Conservation (phyloP, 352 stramenopile genomes). For the Globisporangium cystogenes region DNA sequence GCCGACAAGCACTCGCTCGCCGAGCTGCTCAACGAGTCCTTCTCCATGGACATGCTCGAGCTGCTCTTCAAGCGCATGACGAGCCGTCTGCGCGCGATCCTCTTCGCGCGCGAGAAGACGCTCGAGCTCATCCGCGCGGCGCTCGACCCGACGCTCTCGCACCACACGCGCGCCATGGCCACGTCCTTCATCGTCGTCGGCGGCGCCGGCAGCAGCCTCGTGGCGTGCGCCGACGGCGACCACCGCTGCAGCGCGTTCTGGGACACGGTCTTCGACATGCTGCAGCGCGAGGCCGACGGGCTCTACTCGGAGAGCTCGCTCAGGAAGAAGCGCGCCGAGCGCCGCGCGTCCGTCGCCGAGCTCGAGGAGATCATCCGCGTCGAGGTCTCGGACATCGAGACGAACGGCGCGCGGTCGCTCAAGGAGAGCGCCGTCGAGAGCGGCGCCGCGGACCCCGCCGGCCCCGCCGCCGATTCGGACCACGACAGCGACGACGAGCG, state of each 20-base stretch:
- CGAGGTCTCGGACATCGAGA: conserved; percentile 69
- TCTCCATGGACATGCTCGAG: conserved; percentile 81
- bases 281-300: conserved; percentile 55
- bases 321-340: conserved; percentile 30
- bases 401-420: conserved; percentile 56
- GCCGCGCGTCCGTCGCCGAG: conserved; percentile 46
- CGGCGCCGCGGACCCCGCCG: conserved; percentile 8
- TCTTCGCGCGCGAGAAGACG: conserved; percentile 68
- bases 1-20: conserved; percentile 49
- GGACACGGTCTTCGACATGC: conserved; percentile 59
- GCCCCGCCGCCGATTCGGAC: conserved; percentile 23
- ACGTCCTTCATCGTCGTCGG: conserved; percentile 78
- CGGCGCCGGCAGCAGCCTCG: conserved; percentile 46
- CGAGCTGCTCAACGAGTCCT: conserved; percentile 75
- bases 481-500: conserved; percentile 14
- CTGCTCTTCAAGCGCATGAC: conserved; percentile 87
- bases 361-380: conserved; percentile 74
- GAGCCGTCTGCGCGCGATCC: conserved; percentile 57
- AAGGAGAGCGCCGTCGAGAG: conserved; percentile 63
- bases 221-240: conserved; percentile 34
- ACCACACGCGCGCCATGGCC: conserved; percentile 64
- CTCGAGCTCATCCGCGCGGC: conserved; percentile 67
- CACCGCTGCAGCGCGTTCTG: conserved; percentile 63
- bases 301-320: conserved; percentile 32
- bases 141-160: conserved; percentile 39